Conservation (phyloP, 768 basidiomycete genomes). For the Pisolithus albus region DNA sequence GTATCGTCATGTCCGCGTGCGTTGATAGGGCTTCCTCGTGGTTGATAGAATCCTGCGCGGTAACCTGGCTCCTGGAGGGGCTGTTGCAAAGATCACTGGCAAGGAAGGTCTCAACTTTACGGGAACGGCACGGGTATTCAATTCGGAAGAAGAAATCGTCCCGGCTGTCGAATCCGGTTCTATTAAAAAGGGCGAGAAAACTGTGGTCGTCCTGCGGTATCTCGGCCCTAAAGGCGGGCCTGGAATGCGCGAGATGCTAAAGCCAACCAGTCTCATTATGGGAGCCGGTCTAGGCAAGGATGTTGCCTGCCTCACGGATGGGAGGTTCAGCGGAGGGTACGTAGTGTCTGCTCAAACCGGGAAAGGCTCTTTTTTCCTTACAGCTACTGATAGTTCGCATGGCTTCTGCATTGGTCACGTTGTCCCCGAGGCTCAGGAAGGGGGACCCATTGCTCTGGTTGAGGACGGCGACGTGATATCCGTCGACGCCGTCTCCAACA, state of each 20-base stretch:
- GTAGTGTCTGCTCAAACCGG: conserved; percentile 25
- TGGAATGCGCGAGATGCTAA: conserved; percentile 99
- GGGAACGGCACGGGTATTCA: conserved; percentile 90
- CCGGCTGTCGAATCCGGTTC: conserved; percentile 81
- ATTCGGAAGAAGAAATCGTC: conserved; percentile 83
- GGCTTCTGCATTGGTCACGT: conserved; percentile 97
- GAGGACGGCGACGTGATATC: conserved; percentile 81
- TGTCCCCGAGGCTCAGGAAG: conserved; percentile 91
- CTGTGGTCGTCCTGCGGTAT: conserved; percentile 90
- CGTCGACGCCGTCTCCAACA: conserved; percentile 85
- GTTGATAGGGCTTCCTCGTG: conserved; percentile 1
- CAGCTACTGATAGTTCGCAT: conserved; percentile 59
- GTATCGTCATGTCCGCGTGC: neutral
- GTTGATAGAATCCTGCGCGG: conserved; percentile 72
- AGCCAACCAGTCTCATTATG: conserved; percentile 97
- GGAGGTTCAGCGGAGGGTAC: conserved; percentile 96
- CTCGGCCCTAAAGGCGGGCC: conserved; percentile 97
- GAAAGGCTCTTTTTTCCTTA: conserved; percentile 5
- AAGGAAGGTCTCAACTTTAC: conserved; percentile 88
- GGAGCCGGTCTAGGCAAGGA: conserved; percentile 94
- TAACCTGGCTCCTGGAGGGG: conserved; percentile 89
- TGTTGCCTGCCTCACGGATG: conserved; percentile 96
- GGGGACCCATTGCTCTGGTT: conserved; percentile 89
- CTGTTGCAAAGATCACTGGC: conserved; percentile 95
- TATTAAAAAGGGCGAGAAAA: conserved; percentile 94